phyloP scores from a whole-genome alignment of 2,329 filamentous ascomycete genomes.

The Penicillium sp. region DNA sequence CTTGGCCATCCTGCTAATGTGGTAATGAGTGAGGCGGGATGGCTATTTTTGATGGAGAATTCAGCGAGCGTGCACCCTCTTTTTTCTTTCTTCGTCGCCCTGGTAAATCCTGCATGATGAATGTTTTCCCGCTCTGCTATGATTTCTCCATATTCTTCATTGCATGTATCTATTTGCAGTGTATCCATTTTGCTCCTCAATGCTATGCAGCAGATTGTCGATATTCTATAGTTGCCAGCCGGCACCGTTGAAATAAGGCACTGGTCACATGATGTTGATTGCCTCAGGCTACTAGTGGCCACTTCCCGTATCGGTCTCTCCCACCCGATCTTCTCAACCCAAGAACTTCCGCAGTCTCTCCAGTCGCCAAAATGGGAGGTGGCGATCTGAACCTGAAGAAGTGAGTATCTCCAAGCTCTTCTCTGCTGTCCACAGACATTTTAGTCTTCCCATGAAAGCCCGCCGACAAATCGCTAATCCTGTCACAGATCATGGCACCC shows the following conservation, averaged over 20 bases:
- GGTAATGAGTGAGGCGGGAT: conserved; percentile 22
- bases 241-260: no score
- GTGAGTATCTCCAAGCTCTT: conserved; percentile 37
- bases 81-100: conserved; percentile 14
- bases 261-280: conserved; percentile 7
- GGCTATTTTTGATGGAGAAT: conserved; percentile 21
- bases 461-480: conserved; percentile 11
- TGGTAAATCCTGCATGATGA: conserved; percentile 22
- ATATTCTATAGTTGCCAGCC: no score
- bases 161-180: conserved; percentile 20
- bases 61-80: conserved; percentile 26
- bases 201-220: neutral
- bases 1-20: conserved; percentile 17
- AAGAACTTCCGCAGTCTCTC: conserved; percentile 1
- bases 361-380: conserved; percentile 66
- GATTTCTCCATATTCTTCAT: conserved; percentile 10
- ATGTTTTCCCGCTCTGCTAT: conserved; percentile 12
- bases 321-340: conserved; percentile 2
- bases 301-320: conserved; percentile 10
- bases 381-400: conserved; percentile 94
- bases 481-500: conserved; percentile 77
- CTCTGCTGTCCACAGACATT: neutral
- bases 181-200: conserved; percentile 9
- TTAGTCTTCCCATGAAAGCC: neutral
- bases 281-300: conserved; percentile 5